These are phyloP conservation scores for Leishmania braziliensis DNA, from an alignment of 208 protist genomes.

Conservation along the genomic window DNA sequence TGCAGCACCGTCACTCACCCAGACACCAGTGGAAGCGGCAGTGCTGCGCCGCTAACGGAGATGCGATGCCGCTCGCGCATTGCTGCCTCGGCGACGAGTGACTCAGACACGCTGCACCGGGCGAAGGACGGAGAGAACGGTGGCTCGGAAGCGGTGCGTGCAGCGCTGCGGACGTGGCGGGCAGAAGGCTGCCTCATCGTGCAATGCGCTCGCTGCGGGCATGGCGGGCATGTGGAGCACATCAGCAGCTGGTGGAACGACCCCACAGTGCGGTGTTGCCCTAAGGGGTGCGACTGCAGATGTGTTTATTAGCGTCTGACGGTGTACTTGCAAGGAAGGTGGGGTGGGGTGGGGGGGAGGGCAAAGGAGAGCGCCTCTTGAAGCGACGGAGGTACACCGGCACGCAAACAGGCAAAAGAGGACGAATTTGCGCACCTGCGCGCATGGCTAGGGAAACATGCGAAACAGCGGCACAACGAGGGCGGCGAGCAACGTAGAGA, in stretches of 20 bases:
- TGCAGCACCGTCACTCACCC: slow-evolving; percentile 22
- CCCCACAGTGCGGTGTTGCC: slow-evolving; percentile 57
- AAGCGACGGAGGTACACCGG: not conserved
- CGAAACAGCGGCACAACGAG: not conserved
- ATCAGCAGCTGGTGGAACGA: slow-evolving; percentile 78
- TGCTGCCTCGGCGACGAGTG: not conserved
- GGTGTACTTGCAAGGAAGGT: not conserved
- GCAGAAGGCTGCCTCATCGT: slow-evolving; percentile 64
- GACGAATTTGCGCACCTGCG: not conserved
- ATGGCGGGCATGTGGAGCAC: slow-evolving; percentile 80
- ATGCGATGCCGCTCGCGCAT: not conserved
- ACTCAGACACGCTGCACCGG: slow-evolving; percentile 1
- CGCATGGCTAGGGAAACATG: not conserved
- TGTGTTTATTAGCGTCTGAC: slow-evolving; percentile 56
- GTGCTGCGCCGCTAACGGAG: slow-evolving; percentile 1
- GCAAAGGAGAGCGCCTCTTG: not conserved
- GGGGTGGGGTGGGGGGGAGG: not conserved
- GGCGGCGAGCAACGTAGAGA: not conserved
- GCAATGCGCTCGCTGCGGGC: slow-evolving; percentile 73
- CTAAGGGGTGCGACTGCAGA: slow-evolving; percentile 70
- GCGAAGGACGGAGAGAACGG: not conserved
- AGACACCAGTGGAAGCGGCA: slow-evolving; percentile 4
- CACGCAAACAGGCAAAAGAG: not conserved
- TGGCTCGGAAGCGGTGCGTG: not conserved
- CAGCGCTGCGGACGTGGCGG: slow-evolving; percentile 4